phyloP scores from a whole-genome alignment of 768 basidiomycete genomes.

The Lentinus tigrinus region DNA sequence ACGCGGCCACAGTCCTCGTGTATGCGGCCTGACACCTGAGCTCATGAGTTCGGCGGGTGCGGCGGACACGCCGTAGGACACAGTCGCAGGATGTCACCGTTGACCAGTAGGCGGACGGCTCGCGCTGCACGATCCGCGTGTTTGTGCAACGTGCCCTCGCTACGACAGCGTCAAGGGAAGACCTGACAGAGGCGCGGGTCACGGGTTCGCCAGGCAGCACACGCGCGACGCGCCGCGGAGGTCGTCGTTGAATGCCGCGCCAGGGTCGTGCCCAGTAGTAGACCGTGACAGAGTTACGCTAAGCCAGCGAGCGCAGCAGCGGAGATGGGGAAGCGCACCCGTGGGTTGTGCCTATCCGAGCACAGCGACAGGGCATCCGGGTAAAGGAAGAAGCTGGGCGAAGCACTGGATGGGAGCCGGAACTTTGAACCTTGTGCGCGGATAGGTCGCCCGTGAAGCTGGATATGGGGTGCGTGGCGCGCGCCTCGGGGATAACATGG shows the following conservation, averaged over 20 bases:
- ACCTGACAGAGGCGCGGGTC: neutral
- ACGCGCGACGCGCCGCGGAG: too few relatives aligned
- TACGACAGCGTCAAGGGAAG: neutral
- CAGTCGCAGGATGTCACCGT: too few relatives aligned
- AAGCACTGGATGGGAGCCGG: neutral
- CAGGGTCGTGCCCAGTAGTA: neutral
- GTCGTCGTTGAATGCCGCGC: too few relatives aligned
- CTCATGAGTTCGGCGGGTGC: neutral
- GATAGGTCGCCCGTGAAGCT: neutral
- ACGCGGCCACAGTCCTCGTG: neutral
- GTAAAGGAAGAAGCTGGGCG: neutral
- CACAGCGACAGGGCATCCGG: too few relatives aligned
- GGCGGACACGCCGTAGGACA: neutral
- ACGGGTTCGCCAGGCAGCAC: neutral
- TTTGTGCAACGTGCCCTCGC: neutral
- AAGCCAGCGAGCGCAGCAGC: neutral
- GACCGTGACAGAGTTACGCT: neutral
- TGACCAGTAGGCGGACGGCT: too few relatives aligned
- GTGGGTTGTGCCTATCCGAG: too few relatives aligned
- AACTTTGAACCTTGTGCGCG: neutral
- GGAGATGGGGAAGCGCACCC: neutral
- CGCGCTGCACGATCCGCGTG: neutral
- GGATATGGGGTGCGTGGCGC: neutral
- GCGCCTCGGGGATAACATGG: neutral
- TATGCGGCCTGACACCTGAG: neutral